A percentile compares a stretch with the other conserved stretches of the same genome.
Conservation (phyloP, 1,139 yeast species). For the Suhomyces anneliseae region DNA sequence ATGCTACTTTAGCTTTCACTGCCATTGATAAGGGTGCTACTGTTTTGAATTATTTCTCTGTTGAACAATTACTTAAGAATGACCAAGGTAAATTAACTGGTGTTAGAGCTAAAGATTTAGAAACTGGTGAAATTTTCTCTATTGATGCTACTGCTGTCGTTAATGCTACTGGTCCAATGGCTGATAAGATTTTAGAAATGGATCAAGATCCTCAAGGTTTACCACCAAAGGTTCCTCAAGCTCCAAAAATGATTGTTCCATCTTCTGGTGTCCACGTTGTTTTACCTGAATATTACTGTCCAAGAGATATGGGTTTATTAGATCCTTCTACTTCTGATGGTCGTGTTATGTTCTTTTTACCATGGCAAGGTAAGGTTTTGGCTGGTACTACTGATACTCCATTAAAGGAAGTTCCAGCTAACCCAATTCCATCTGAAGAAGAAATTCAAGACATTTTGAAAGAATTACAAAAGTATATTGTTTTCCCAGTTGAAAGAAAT, state of each 20-base stretch:
- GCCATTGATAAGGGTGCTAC: slow-evolving; percentile 90
- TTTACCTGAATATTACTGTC: slow-evolving; percentile 90
- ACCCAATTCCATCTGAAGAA: slow-evolving; percentile 85
- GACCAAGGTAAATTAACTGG: slow-evolving; percentile 62
- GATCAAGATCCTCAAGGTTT: slow-evolving; percentile 70
- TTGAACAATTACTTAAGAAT: slow-evolving; percentile 70
- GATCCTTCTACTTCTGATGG: slow-evolving; percentile 95
- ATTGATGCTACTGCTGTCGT: slow-evolving; percentile 74
- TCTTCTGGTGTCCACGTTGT: slow-evolving; percentile 93
- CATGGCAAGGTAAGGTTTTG: slow-evolving; percentile 96
- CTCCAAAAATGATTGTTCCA: slow-evolving; percentile 85
- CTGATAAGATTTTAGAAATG: slow-evolving; percentile 83
- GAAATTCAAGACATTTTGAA: slow-evolving; percentile 86
- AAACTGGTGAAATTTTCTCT: slow-evolving; percentile 61
- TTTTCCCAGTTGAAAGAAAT: slow-evolving; percentile 83
- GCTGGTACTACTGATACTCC: slow-evolving; percentile 97
- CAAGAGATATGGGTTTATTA: slow-evolving; percentile 81
- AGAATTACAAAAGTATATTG: slow-evolving; percentile 87
- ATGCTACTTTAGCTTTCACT: slow-evolving; percentile 79
- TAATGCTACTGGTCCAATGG: slow-evolving; percentile 94
- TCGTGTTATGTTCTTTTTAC: slow-evolving; percentile 93
- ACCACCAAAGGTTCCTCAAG: slow-evolving; percentile 51
- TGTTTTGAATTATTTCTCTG: slow-evolving; percentile 83
- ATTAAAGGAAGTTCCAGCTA: slow-evolving; percentile 69
- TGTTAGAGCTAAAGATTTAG: slow-evolving; percentile 73